Base-by-base conservation (phyloP, 441 rosid species). In the Omphalea diandra region DNA sequence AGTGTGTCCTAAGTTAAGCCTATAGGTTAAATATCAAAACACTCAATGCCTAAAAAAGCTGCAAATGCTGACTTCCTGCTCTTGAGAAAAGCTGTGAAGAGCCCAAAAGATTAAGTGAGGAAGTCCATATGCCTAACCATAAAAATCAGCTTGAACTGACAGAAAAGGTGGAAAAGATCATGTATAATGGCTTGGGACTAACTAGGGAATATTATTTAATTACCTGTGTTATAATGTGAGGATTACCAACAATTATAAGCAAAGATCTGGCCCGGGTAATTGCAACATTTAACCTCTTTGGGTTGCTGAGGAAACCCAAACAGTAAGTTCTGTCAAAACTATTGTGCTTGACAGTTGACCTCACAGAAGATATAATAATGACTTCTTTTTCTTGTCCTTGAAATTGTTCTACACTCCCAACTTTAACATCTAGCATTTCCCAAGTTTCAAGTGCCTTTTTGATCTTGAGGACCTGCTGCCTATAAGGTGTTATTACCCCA, bases 391-490 rank as follows among this genome's bases (percentile, higher is more conserved):
- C 98, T 73, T 94, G 98, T 31, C 98, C 98, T 80, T 94, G 98
- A 67, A 91, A 94, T 59, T 94, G 98, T 77, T 92, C 98, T 5
- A 94, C 98, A 63, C 96, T 94, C 40, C 98, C 98, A 29, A 92
- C n/a, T n/a, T n/a, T n/a, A n/a, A n/a, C 75, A 55, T 83, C 85
- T 1, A 76, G 79, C 80, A 87, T 81, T 10, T 86, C 94, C 27
- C 79, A 74, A 65, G 58, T 81, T 61, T 92, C 93, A 2, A 94
- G 85, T 54, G 84, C 84, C 62, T 81, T 87, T 76, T 85, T 83
- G 70, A 91, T 71, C 74, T 88, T 93, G 55, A 74, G 81, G 9
- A 89, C 97, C 72, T 93, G 98, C 82, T 89, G 98, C 80, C 86
- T 80, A 61, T 94, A 94, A 47, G 98, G 98, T 32, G 98, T 72